phyloP scores from a whole-genome alignment of 352 stramenopile species.

The Aphanomyces euteiches region DNA sequence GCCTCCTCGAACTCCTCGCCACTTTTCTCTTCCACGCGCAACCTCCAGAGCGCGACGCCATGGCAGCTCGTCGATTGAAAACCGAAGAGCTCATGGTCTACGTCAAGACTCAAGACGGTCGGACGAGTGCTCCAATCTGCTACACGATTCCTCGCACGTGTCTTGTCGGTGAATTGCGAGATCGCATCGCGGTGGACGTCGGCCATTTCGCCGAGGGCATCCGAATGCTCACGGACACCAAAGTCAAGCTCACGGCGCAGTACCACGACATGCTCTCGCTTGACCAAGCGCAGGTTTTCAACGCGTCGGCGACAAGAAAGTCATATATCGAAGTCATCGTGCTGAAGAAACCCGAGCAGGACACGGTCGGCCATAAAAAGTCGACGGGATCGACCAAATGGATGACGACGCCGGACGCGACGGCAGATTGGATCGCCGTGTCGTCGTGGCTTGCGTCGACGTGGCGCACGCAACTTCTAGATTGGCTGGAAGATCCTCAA shows the following conservation, averaged over 20 bases:
- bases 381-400: background rate
- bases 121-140: constrained; percentile 52
- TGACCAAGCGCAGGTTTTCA: constrained; percentile 60
- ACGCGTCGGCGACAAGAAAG: constrained; percentile 34
- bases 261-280: constrained; percentile 65
- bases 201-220: constrained; percentile 57
- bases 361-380: constrained; percentile 38
- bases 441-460: constrained; percentile 1
- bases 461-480: background rate
- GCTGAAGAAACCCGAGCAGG: constrained; percentile 38
- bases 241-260: constrained; percentile 65
- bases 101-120: constrained; percentile 62
- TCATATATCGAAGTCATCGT: constrained; percentile 40
- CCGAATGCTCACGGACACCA: constrained; percentile 64
- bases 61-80: too few species aligned
- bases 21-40: constrained; percentile 65
- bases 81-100: constrained; percentile 62
- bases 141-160: constrained; percentile 58
- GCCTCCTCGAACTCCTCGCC: constrained; percentile 61
- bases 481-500: background rate
- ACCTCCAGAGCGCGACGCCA: constrained; percentile 20
- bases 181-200: constrained; percentile 61
- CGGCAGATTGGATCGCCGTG: constrained; percentile 17
- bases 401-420: constrained; percentile 7
- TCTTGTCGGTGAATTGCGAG: constrained; percentile 56